Evolutionary conservation across 768 basidiomycete genomes (phyloP), one percentile per base, ranked within the genome.

Genomic region (Suillus luteus): DNA sequence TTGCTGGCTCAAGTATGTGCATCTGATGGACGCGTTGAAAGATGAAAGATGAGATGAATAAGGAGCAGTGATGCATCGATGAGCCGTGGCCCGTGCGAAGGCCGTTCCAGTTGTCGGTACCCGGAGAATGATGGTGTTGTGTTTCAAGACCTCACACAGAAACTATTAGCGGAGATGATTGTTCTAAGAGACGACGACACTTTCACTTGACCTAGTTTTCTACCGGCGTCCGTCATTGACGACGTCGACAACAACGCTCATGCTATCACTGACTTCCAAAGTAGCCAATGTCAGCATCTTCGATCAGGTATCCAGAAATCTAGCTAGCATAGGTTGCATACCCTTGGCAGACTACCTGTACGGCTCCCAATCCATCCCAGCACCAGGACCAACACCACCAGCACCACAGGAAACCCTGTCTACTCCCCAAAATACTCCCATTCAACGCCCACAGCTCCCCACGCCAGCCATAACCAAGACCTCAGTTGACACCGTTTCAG

Each of bases 281-380:
- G 12, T 8, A 17, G 15, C 27, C 27, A 15, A 27, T 51, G 27
- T 51, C 17, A 27, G 49, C 27, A 51, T 51, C 15, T 75, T 75
- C 44, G 62, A 70, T 51, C 60, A 63, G 62, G 72, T 79, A 52
- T 68, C 71, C 3, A 54, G 61, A 15, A 73, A 73, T 38, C 24
- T 80, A n/a, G 40, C 46, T 7, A 60, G 67, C 35, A 67, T 79
- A 33, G 78, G 77, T 2, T 70, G 69, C 10, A 52, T 76, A 44
- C 59, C 74, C 0, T 35, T 78, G 41, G 61, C 73, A 1, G 70
- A 69, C 59, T 80, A 71, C 22, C 68, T 75, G 54, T 55, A 62
- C n/a, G 62, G 46, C 5, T 37, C 40, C 24, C 27, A 55, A 14
- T n/a, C 54, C 9, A 41, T 12, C 15, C 44, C 37, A 27, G 51